Evolutionary conservation across 768 basidiomycete genomes (phyloP), one percentile per base, ranked within the genome.

Genomic region (Mycena latifolia): DNA sequence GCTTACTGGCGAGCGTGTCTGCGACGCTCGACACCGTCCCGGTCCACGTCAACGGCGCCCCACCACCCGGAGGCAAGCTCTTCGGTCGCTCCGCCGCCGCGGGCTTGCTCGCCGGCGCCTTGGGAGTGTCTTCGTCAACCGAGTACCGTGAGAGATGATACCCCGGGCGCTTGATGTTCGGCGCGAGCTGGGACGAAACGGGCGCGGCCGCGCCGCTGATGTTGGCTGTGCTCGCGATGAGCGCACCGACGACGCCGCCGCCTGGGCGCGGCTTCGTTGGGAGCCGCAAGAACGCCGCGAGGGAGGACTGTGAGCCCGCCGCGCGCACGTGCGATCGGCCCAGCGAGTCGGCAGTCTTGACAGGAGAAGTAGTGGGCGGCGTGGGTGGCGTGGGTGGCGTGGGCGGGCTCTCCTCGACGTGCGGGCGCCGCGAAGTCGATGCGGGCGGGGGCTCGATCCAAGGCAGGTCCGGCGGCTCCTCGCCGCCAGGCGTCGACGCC

Each of bases 201-300:
- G 91, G 91, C 0, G 89, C 85, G 9, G 88, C 86, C 3, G 84
- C 84, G 20, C 90, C 92, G 2, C 84, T 79, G 10, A 94, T 77
- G 52, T 88, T 87, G 3, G 87, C 89, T 0, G 92, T 88, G 61
- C 88, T 88, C 9, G 90, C 86, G 24, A 95, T 88, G 37, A 95
- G 83, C 5, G 91, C 85, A 0, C 90, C 92, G 63, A 91, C 84
- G 2, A 90, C 90, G 7, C 90, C 90, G 0, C 81, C 90, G 24
- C 82, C 82, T 63, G 83, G 78, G 17, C 84, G 81, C 50, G 82
- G 77, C 8, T 78, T 53, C 5, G 78, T 77, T 24, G 41, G 24
- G 55, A 52, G 48, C 9, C 57, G 45, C 9, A 63, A 33, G 18
- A 51, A 43, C 11, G 52, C n/a, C 1, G 53, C 65, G 18, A 66